A percentile compares a stretch with the other conserved stretches of the same genome.
These are phyloP conservation scores for Clitoria ternatea DNA, from an alignment of 306 rosid genomes.

Conservation along the genomic window DNA sequence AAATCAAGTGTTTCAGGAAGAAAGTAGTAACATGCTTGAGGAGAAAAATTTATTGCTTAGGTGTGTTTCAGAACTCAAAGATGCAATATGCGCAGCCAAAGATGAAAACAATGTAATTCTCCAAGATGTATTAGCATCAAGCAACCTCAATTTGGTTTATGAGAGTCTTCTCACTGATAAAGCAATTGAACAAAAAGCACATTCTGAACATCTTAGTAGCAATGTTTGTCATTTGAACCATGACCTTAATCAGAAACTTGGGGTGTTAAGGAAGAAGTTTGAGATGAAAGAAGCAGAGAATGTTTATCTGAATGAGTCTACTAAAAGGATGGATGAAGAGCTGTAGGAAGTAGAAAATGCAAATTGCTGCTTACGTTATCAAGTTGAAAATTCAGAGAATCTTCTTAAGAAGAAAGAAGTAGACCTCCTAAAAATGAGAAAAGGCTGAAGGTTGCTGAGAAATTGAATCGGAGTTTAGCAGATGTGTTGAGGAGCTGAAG, in stretches of 20 bases:
- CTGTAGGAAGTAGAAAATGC: slow-evolving; percentile 40
- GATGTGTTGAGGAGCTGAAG: slow-evolving; percentile 52
- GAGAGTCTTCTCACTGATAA: slow-evolving; percentile 54
- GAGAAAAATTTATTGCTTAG: slow-evolving; percentile 53
- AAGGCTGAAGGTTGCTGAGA: slow-evolving; percentile 42
- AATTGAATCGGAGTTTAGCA: slow-evolving; percentile 45
- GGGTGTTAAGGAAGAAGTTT: slow-evolving; percentile 41
- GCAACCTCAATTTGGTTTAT: slow-evolving; percentile 51
- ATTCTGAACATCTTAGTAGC: slow-evolving; percentile 40
- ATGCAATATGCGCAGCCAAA: slow-evolving; percentile 40
- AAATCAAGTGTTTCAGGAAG: slow-evolving; percentile 48
- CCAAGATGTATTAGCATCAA: slow-evolving; percentile 52
- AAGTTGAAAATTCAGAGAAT: slow-evolving; percentile 40
- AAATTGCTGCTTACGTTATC: slow-evolving; percentile 46
- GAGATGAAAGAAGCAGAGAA: slow-evolving; percentile 54
- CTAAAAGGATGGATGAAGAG: slow-evolving; percentile 50
- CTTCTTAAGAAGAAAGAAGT: slow-evolving; percentile 46
- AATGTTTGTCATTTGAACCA: slow-evolving; percentile 40
- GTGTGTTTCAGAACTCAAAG: slow-evolving; percentile 48
- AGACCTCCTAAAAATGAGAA: slow-evolving; percentile 55
- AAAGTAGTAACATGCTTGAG: slow-evolving; percentile 49
- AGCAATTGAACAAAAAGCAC: slow-evolving; percentile 43
- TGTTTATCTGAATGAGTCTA: slow-evolving; percentile 43
- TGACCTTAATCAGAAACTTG: slow-evolving; percentile 50
- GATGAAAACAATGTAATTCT: slow-evolving; percentile 53